Base-by-base conservation (phyloP, 129 eudicot genomes). In the Apium graveolens region DNA sequence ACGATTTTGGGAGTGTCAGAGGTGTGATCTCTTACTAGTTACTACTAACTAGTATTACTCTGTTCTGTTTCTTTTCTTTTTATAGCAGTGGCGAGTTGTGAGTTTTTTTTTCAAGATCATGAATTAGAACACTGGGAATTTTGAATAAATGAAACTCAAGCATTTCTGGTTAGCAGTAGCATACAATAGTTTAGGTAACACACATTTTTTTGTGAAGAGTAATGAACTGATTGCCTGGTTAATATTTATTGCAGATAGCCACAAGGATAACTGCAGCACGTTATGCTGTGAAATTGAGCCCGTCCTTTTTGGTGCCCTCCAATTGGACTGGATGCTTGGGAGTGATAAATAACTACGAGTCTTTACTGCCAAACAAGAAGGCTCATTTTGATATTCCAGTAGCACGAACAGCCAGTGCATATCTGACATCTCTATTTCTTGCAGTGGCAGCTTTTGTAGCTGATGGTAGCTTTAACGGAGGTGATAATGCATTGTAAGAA, bases 341-440 rank as follows among this genome's bases (percentile, higher is more conserved):
- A 77, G 99, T 96, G n/a, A 87, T 96, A 90, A 96, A 96, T 69
- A 92, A 96, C 65, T 96, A 92, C 38, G 99, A 96, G 83, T 90
- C 97, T 38, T 85, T 96, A 79, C 91, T 96, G 17, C 97, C 99
- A 66, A 89, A 89, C 48, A 96, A 92, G 83, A 96, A 92, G 86
- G 99, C 99, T 60, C 86, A 92, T 17, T 96, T 92, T 68, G 99
- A 96, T 82, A 90, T 92, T 75, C 96, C 99, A 1, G 99, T 96
- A 35, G 99, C 99, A 37, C 84, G 99, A 74, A 96, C 99, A 46
- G 99, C 99, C 43, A 90, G 97, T 86, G 99, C 99, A 49, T 96
- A 96, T 83, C 76, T 96, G 79, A 92, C 99, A 35, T 96, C 99
- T 29, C 80, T 96, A 41, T 91, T 83, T 46, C 97, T 96, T 78